phyloP scores from a whole-genome alignment of 2,329 filamentous ascomycete species.

The Mycosphaerella sp. region DNA sequence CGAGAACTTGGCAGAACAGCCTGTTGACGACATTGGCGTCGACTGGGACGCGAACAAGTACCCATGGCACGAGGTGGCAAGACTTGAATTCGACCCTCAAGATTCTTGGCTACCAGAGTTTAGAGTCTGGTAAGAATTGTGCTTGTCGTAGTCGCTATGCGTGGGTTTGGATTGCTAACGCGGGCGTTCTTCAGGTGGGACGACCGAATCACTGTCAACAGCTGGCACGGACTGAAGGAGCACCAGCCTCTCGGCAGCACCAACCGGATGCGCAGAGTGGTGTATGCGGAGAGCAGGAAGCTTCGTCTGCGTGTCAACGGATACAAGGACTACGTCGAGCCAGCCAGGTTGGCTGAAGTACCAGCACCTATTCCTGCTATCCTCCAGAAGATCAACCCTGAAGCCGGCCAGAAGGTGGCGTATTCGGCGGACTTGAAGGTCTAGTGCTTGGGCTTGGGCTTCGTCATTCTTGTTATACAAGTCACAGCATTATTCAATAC shows the following conservation, averaged over 20 bases:
- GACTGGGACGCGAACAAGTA: slow-evolving; percentile 33
- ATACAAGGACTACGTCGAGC: slow-evolving; percentile 38
- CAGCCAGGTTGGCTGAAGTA: slow-evolving; percentile 34
- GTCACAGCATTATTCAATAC: neutral
- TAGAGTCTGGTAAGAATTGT: slow-evolving; percentile 28
- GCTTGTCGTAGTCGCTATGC: neutral
- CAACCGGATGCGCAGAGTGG: slow-evolving; percentile 38
- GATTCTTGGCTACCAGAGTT: slow-evolving; percentile 39
- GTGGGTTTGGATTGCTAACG: neutral
- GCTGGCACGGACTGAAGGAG: slow-evolving; percentile 37
- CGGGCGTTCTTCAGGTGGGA: slow-evolving; percentile 28
- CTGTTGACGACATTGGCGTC: slow-evolving; percentile 34
- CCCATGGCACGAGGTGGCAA: slow-evolving; percentile 32
- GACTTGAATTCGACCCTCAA: slow-evolving; percentile 38
- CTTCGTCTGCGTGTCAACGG: slow-evolving; percentile 38
- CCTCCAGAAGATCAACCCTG: slow-evolving; percentile 22
- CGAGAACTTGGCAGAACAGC: slow-evolving; percentile 33
- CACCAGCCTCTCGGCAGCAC: slow-evolving; percentile 39
- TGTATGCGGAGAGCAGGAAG: slow-evolving; percentile 40
- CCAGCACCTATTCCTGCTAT: slow-evolving; percentile 33
- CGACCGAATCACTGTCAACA: slow-evolving; percentile 37
- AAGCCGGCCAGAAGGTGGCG: slow-evolving; percentile 23
- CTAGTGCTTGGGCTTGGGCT: neutral
- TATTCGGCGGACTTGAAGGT: slow-evolving; percentile 13
- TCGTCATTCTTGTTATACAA: neutral